Percentiles rank a stretch among this genome's conserved stretches.
These are phyloP conservation scores for Calonectria pteridis DNA, from an alignment of 2,329 filamentous ascomycete species.

Conservation along the genomic window DNA sequence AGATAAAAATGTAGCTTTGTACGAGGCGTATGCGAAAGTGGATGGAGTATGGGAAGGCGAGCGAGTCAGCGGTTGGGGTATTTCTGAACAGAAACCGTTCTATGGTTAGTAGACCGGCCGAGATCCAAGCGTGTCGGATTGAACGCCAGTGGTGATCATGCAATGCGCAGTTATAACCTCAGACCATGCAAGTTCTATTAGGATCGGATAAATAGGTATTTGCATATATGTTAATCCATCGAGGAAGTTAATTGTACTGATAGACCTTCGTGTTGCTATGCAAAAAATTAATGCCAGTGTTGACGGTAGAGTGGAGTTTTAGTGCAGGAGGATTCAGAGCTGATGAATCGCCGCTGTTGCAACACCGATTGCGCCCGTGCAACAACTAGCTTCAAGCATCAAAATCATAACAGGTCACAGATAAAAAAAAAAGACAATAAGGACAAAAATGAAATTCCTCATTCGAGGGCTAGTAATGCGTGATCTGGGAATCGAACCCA, in stretches of 20 bases:
- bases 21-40: neutral
- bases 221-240: neutral
- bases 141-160: neutral
- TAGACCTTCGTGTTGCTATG: neutral
- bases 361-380: neutral
- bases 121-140: neutral
- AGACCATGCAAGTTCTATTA: neutral
- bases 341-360: neutral
- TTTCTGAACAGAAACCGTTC: neutral
- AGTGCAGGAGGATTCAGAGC: no score
- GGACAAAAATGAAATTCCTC: neutral
- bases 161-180: neutral
- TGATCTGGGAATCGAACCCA: slow-evolving; percentile 26
- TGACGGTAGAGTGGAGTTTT: neutral
- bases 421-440: neutral
- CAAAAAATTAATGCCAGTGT: neutral
- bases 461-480: neutral
- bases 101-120: neutral
- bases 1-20: neutral
- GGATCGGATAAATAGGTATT: neutral
- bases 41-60: neutral
- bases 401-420: neutral
- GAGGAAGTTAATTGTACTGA: neutral
- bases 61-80: neutral
- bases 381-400: neutral